Evolutionary conservation across 2,329 filamentous ascomycete genomes (phyloP), one percentile per base, ranked within the genome.

Genomic region (Immersiporthe knoxdaviesiana): DNA sequence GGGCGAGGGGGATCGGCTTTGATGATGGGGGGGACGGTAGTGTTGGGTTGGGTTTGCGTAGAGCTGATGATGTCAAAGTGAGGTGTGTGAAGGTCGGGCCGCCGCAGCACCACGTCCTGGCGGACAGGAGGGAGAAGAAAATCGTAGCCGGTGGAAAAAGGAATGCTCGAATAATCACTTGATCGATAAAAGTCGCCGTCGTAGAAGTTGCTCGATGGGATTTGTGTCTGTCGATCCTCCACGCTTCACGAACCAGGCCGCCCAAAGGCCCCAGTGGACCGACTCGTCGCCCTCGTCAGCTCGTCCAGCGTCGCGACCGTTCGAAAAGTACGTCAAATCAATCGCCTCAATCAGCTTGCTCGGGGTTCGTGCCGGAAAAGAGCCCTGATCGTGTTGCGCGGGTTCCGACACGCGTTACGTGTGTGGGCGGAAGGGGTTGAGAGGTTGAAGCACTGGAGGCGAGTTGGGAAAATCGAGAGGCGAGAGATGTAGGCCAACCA

Each of bases 361-460:
- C 76, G 76, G 76, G 74, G 73, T 70, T 70, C 73, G 75, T 77
- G 74, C 79, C 78, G 77, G 75, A 74, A 69, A 70, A 68, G 75
- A 76, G 76, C 32, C 74, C 69, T 72, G 71, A 75, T 74, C 74
- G 74, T 74, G 72, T 75, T 75, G 79, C 79, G 79, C 80, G 81
- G 82, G 82, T 81, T 78, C 80, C 80, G 84, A 84, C 84, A 83
- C 85, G 86, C 82, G 82, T 81, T 80, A 78, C 81, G 82, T 83
- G 64, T 64, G 27, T 44, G 60, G 81, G 71, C 74, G 72, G 76
- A 72, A 72, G 68, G 68, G 54, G 75, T 77, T 74, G 77, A 81
- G 81, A 82, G 80, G 67, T 44, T 50, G 41, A 67, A 30, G 67
- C 60, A 56, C 65, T 61, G 69, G 73, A n/a, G 72, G 72, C 71